Evolutionary conservation across 2,329 filamentous ascomycete genomes (phyloP).

Genomic region (Magnaporthiopsis rhizophila): DNA sequence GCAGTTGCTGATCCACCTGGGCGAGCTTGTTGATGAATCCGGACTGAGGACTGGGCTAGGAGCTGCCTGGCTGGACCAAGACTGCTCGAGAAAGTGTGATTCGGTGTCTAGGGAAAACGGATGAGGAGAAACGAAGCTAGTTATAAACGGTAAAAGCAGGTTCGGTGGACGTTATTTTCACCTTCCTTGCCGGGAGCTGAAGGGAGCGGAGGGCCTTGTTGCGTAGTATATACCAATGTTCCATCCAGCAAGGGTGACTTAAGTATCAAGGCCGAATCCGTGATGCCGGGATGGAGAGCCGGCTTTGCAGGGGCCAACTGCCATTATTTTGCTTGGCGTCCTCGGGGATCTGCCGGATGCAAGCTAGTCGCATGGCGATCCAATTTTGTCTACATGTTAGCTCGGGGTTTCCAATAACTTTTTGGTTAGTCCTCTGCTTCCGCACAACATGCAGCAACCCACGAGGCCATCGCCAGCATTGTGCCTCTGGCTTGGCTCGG

Average conservation of each 20-base stretch:
- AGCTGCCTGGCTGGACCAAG: too few species aligned
- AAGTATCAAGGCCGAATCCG: not conserved
- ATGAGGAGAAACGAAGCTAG: not conserved
- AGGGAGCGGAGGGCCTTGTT: not conserved
- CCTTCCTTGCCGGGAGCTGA: not conserved
- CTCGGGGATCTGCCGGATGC: not conserved
- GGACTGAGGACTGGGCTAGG: too few species aligned
- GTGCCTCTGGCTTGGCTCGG: not conserved
- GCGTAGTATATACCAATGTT: not conserved
- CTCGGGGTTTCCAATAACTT: not conserved
- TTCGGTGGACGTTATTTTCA: not conserved
- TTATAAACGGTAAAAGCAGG: not conserved
- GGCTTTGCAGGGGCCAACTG: not conserved
- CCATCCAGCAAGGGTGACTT: not conserved
- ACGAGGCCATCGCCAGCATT: not conserved
- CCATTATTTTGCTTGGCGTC: not conserved
- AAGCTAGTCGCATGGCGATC: not conserved
- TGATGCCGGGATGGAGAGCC: not conserved
- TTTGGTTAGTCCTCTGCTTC: not conserved
- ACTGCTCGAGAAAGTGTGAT: not conserved
- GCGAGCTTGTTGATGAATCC: not conserved
- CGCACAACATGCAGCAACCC: not conserved
- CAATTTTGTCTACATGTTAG: not conserved
- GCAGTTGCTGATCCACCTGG: not conserved
- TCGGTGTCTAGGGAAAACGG: not conserved